Conservation (phyloP, 1,139 yeast genomes). For the Blastobotrys elegans region DNA sequence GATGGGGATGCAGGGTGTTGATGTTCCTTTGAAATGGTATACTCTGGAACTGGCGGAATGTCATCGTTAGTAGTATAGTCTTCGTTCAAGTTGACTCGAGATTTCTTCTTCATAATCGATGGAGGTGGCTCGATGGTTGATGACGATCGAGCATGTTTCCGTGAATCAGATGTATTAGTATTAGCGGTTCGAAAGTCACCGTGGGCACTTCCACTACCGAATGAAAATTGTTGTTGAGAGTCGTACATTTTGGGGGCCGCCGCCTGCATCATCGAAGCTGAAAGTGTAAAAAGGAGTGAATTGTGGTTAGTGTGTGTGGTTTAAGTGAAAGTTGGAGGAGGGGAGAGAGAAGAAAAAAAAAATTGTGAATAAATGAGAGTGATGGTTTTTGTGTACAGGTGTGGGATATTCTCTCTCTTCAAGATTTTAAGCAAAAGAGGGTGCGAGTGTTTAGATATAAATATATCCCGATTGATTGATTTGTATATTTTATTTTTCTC, state of each 20-base stretch:
- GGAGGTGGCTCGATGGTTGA: conserved; percentile 14
- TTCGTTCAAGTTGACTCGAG: conserved; percentile 11
- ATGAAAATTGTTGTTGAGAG: conserved; percentile 2
- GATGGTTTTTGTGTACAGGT: no score
- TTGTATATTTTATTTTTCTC: not conserved
- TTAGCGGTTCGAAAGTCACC: not conserved
- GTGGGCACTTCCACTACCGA: not conserved
- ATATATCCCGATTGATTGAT: not conserved
- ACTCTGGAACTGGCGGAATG: conserved; percentile 9
- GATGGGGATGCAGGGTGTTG: not conserved
- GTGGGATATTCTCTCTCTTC: no score
- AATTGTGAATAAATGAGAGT: no score
- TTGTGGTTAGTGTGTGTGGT: not conserved
- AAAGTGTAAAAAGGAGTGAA: not conserved
- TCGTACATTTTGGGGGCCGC: conserved; percentile 5
- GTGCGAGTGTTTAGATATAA: conserved; percentile 1
- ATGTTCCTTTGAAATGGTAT: not conserved
- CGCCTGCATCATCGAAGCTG: not conserved
- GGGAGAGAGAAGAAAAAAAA: not conserved
- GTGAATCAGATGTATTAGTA: not conserved
- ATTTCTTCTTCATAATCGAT: conserved; percentile 13
- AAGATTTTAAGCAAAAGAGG: no score
- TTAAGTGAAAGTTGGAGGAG: not conserved
- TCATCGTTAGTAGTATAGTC: not conserved
- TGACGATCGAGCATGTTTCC: conserved; percentile 16